Percentiles rank a stretch among this genome's conserved stretches.
These are phyloP conservation scores for Monilinia fructicola DNA, from an alignment of 2,329 filamentous ascomycete species.

Conservation along the genomic window DNA sequence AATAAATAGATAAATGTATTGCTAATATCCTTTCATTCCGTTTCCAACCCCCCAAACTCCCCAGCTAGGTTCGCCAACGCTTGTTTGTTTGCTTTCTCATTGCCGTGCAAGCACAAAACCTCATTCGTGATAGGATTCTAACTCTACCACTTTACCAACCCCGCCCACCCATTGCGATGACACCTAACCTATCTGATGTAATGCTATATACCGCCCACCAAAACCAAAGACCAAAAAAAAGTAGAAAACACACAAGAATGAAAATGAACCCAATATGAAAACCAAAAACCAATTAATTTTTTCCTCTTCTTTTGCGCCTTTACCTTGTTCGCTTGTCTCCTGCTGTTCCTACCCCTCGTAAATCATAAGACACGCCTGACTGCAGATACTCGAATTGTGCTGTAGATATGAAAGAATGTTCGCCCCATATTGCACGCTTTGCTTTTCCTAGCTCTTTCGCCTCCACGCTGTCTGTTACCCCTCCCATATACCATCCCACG, in stretches of 20 bases:
- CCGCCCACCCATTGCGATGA: not conserved
- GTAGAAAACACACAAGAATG: not conserved
- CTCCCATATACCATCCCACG: not conserved
- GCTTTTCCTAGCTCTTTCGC: not conserved
- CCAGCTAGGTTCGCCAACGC: not conserved
- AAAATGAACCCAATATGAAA: not conserved
- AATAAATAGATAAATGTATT: not conserved
- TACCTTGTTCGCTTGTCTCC: not conserved
- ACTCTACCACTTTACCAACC: not conserved
- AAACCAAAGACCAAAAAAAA: not conserved
- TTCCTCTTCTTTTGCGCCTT: slow-evolving; percentile 1
- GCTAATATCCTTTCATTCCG: not conserved
- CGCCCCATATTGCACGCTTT: not conserved
- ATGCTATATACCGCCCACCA: not conserved
- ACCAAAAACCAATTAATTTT: not conserved
- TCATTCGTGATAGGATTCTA: not conserved
- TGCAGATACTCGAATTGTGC: not conserved
- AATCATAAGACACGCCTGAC: slow-evolving; percentile 10
- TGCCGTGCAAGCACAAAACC: not conserved
- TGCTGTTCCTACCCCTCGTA: not conserved
- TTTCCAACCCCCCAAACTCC: not conserved
- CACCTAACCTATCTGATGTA: not conserved
- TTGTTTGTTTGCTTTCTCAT: too few species aligned
- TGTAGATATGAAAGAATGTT: slow-evolving; percentile 1
- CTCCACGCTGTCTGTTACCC: not conserved